phyloP scores from a whole-genome alignment of 2,329 filamentous ascomycete species.

The Xylaria digitata region DNA sequence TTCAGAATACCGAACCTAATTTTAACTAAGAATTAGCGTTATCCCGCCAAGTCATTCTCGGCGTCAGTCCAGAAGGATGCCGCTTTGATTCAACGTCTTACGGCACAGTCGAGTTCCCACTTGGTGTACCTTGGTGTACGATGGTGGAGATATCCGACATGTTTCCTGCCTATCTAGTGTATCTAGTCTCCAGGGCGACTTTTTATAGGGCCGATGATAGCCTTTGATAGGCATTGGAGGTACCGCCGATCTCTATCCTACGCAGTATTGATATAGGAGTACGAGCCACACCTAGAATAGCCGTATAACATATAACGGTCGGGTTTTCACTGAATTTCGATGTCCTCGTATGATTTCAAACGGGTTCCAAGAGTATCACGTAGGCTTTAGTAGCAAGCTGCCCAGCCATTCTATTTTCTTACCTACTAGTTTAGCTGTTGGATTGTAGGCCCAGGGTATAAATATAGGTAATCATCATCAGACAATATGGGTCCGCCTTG shows the following conservation, averaged over 20 bases:
- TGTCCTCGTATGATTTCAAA: not conserved
- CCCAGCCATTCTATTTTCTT: no score
- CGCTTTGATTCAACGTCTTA: slow-evolving; percentile 1
- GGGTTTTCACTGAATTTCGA: not conserved
- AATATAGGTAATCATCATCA: not conserved
- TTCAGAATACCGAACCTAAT: not conserved
- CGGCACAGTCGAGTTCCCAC: not conserved
- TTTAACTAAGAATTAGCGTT: not conserved
- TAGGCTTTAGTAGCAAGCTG: not conserved
- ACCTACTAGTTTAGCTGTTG: no score
- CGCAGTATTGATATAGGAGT: slow-evolving; percentile 3
- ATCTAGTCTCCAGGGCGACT: not conserved
- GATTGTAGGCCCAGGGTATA: not conserved
- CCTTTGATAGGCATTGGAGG: slow-evolving; percentile 9
- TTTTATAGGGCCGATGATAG: slow-evolving; percentile 21
- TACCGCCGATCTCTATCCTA: slow-evolving; percentile 22
- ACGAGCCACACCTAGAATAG: not conserved
- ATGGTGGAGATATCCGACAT: slow-evolving; percentile 15
- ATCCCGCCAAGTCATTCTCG: not conserved
- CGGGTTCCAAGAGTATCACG: no score
- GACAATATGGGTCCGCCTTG: not conserved
- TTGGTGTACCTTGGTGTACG: slow-evolving; percentile 7
- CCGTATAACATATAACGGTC: not conserved
- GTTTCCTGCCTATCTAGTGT: slow-evolving; percentile 2
- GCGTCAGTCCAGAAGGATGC: slow-evolving; percentile 13